Evolutionary conservation across 73 alveolate genomes (phyloP).

Genomic region (Stentor roeselii): DNA sequence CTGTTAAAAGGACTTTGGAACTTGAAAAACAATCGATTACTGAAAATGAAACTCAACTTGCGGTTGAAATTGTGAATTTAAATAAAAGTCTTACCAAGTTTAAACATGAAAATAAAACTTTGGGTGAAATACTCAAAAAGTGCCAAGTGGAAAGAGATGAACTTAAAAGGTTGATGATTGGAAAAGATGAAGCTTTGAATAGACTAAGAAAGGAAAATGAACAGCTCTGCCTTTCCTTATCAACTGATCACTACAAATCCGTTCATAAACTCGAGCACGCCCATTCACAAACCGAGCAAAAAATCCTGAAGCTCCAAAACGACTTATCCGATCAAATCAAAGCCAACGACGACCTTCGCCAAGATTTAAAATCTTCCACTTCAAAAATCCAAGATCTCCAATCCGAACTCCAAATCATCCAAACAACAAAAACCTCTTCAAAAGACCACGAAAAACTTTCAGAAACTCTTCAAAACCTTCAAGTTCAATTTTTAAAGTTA

Average conservation of each 20-base stretch:
- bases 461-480: background rate
- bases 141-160: background rate
- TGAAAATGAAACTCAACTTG: conserved; percentile 11
- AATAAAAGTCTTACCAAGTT: background rate
- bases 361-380: background rate
- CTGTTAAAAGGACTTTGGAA: background rate
- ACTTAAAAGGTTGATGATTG: background rate
- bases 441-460: background rate
- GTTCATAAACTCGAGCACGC: conserved; percentile 12
- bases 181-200: conserved; percentile 19
- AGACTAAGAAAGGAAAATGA: conserved; percentile 24
- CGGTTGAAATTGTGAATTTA: background rate
- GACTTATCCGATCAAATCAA: background rate
- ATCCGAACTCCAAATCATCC: background rate
- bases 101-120: conserved; percentile 17
- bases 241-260: conserved; percentile 5
- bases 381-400: background rate
- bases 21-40: background rate
- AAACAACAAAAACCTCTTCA: background rate
- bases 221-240: background rate
- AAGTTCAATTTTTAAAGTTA: background rate
- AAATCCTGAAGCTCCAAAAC: background rate
- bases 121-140: background rate
- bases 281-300: background rate
- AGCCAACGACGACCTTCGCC: background rate